Percentiles rank a stretch among this genome's conserved stretches.
Evolutionary conservation across 495 filamentous ascomycete genomes (phyloP).

Genomic region (Neurospora discreta): DNA sequence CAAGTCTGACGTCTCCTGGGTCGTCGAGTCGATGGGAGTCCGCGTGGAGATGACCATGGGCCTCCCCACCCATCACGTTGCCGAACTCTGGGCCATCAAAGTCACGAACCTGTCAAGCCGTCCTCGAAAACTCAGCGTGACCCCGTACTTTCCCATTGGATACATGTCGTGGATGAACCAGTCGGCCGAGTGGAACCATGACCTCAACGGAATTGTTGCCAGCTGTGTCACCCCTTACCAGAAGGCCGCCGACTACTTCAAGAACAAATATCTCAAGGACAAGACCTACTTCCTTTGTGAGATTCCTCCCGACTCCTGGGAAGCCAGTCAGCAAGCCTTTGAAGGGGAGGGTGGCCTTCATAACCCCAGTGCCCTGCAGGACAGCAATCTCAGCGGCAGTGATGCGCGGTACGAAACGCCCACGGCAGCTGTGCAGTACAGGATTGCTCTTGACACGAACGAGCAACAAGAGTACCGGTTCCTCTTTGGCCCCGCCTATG

Average conservation of each 20-base stretch:
- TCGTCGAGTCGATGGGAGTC: conserved; percentile 37
- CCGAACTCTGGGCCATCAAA: conserved; percentile 44
- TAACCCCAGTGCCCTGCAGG: conserved; percentile 32
- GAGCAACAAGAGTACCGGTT: conserved; percentile 40
- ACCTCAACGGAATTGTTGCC: conserved; percentile 37
- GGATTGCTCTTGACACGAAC: conserved; percentile 23
- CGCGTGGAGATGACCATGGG: conserved; percentile 42
- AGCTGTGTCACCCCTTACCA: conserved; percentile 45
- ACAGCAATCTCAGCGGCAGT: conserved; percentile 25
- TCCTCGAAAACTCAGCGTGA: conserved; percentile 37
- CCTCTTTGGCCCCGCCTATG: conserved; percentile 42
- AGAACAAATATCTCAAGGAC: conserved; percentile 46
- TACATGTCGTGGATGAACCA: conserved; percentile 55
- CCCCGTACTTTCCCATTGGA: conserved; percentile 45
- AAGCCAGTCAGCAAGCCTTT: conserved; percentile 38
- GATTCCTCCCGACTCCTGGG: conserved; percentile 38
- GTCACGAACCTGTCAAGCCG: conserved; percentile 39
- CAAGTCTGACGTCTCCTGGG: conserved; percentile 43
- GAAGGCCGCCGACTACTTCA: conserved; percentile 44
- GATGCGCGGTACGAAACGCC: conserved; percentile 47
- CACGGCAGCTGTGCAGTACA: conserved; percentile 42
- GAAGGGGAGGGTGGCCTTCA: conserved; percentile 48
- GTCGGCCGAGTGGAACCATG: conserved; percentile 36
- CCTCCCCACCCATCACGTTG: conserved; percentile 41
- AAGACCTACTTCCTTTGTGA: conserved; percentile 48